Conservation (phyloP, 257 asterid genomes). For the Cinchona pubescens region DNA sequence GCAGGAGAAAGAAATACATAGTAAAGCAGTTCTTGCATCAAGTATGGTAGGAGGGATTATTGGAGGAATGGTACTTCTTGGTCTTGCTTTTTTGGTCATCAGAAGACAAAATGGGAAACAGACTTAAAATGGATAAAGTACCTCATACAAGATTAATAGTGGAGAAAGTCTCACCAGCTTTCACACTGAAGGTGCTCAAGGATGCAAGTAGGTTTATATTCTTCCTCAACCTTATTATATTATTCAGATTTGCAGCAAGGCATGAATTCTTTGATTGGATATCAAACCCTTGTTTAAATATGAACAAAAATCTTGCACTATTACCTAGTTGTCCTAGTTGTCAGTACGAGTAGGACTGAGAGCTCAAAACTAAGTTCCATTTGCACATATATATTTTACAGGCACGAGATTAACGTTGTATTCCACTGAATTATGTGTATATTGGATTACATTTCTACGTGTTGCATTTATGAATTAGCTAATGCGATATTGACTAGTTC, state of each 20-base stretch:
- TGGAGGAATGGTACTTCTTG: slow-evolving; percentile 46
- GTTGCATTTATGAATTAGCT: not conserved
- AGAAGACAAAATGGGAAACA: slow-evolving; percentile 39
- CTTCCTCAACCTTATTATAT: not conserved
- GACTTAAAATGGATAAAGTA: slow-evolving; percentile 29
- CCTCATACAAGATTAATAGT: slow-evolving; percentile 42
- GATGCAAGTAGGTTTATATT: slow-evolving; percentile 66
- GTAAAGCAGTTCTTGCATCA: slow-evolving; percentile 54
- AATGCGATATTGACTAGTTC: not conserved
- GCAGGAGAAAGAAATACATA: slow-evolving; percentile 25
- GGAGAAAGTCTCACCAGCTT: slow-evolving; percentile 60
- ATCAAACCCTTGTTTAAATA: no score
- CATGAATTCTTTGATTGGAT: not conserved
- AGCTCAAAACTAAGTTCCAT: not conserved
- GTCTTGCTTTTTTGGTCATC: slow-evolving; percentile 47
- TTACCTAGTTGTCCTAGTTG: not conserved
- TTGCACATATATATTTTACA: not conserved
- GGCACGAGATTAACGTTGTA: not conserved
- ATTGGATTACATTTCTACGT: not conserved
- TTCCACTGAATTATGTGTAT: not conserved
- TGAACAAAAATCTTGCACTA: not conserved
- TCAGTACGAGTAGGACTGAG: not conserved
- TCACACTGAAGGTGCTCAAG: slow-evolving; percentile 72
- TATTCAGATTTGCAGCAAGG: not conserved
- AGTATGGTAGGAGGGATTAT: slow-evolving; percentile 61